Percentiles rank a stretch among this genome's conserved stretches.
These are phyloP conservation scores for Phyllosticta ampelicida DNA, from an alignment of 2,329 filamentous ascomycete genomes.

Conservation along the genomic window DNA sequence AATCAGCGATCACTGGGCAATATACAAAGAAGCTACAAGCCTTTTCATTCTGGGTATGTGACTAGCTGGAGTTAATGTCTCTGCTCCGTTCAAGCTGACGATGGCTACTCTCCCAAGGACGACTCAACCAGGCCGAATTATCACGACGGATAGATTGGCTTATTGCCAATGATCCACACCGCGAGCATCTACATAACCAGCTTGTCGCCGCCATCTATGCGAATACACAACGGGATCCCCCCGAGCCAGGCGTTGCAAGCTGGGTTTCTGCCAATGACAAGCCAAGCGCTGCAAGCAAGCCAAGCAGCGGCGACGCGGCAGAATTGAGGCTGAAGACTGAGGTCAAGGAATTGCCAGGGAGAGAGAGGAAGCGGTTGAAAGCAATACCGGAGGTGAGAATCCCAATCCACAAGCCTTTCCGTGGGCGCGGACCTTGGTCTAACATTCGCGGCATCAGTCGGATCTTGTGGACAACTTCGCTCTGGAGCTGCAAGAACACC, in stretches of 20 bases:
- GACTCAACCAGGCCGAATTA: conserved; percentile 52
- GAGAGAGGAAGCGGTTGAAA: conserved; percentile 50
- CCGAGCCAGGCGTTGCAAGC: conserved; percentile 50
- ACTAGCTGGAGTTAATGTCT: not conserved
- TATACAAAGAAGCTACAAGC: conserved; percentile 49
- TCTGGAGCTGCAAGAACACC: conserved; percentile 22
- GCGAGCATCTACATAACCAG: conserved; percentile 51
- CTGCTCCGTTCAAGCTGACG: not conserved
- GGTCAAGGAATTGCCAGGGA: conserved; percentile 50
- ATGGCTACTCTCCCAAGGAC: conserved; percentile 31
- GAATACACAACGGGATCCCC: conserved; percentile 49
- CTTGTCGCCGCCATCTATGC: conserved; percentile 48
- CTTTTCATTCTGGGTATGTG: conserved; percentile 46
- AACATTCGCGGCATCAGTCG: not conserved
- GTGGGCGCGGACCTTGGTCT: conserved; percentile 8
- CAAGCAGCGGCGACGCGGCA: conserved; percentile 45
- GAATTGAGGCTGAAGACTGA: conserved; percentile 54
- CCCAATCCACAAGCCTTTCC: not conserved
- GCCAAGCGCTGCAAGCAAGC: conserved; percentile 57
- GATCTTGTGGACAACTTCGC: conserved; percentile 14
- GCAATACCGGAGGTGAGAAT: conserved; percentile 39
- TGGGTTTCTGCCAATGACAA: conserved; percentile 66
- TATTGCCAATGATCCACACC: conserved; percentile 41
- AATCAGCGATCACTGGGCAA: conserved; percentile 46
- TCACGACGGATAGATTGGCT: conserved; percentile 45